Percentiles rank a stretch among this genome's conserved stretches.
These are phyloP conservation scores for Diaporthe caulivora DNA, from an alignment of 2,329 filamentous ascomycete genomes.

Conservation along the genomic window DNA sequence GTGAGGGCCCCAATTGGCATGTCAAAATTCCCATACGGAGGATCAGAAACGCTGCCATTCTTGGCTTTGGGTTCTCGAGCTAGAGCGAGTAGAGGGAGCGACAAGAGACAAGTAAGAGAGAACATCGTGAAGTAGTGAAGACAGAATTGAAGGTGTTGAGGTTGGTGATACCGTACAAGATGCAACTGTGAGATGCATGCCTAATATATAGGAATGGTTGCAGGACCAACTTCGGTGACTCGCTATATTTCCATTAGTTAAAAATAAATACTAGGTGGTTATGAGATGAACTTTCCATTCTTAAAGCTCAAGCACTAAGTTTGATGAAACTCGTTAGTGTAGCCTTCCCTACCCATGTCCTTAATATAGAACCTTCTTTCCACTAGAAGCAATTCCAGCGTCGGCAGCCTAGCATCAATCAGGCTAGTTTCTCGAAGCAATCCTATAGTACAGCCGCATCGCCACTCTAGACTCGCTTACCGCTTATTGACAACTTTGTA, in stretches of 20 bases:
- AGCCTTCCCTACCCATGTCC: not conserved
- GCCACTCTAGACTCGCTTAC: not conserved
- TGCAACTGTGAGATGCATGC: not conserved
- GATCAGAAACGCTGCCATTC: not conserved
- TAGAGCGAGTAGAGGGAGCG: not conserved
- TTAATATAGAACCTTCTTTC: not conserved
- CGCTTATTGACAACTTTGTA: not conserved
- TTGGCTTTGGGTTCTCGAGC: conserved; percentile 4
- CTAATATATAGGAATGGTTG: not conserved
- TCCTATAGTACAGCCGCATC: not conserved
- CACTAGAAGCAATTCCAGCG: not conserved
- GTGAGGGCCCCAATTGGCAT: conserved; percentile 7
- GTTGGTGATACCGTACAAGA: not conserved
- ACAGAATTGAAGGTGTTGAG: not conserved
- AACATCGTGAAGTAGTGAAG: not conserved
- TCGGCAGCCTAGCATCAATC: not conserved
- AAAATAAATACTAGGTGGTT: not conserved
- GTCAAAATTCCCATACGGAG: not conserved
- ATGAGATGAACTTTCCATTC: not conserved
- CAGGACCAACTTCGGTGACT: not conserved
- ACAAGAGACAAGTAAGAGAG: not conserved
- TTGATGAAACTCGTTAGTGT: not conserved
- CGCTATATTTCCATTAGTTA: not conserved
- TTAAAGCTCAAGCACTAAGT: not conserved
- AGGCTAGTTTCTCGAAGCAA: not conserved